Percentiles rank a stretch among this genome's conserved stretches.
Evolutionary conservation across 208 protist species (phyloP).

Genomic region (Wallacemonas sp.): DNA sequence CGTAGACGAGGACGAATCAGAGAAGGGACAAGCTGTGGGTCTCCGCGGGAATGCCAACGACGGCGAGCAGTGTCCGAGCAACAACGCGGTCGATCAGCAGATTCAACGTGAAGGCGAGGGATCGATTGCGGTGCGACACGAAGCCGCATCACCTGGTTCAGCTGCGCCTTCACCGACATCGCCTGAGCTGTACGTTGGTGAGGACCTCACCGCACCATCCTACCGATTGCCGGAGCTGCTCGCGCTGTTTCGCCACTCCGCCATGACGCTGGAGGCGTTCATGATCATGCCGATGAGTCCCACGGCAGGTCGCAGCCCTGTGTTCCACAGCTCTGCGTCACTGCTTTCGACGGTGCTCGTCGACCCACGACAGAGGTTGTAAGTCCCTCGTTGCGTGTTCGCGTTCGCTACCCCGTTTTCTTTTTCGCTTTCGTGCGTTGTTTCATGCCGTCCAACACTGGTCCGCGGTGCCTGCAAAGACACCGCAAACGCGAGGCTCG

Average conservation of each 20-base stretch:
- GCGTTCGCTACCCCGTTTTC: background rate
- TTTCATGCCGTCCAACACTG: no score
- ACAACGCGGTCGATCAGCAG: no score
- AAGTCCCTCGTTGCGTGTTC: background rate
- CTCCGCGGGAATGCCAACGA: no score
- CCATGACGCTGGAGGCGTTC: conserved; percentile 23
- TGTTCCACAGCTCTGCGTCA: background rate
- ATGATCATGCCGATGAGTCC: conserved; percentile 4
- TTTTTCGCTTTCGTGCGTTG: background rate
- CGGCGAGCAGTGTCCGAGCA: conserved; percentile 1
- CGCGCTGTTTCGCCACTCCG: conserved; percentile 34
- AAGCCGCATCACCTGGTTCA: no score
- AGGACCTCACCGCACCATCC: conserved; percentile 35
- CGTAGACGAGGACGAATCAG: background rate
- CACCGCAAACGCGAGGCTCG: no score
- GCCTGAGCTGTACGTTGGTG: background rate
- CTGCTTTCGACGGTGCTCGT: conserved; percentile 16
- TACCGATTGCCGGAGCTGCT: conserved; percentile 43
- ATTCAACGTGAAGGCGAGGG: no score
- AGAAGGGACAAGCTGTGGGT: no score
- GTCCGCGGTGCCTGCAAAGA: no score
- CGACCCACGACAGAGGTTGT: conserved; percentile 15
- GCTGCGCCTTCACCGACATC: no score
- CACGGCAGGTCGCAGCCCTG: background rate
- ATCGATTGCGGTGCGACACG: no score